Base-by-base conservation (phyloP, 106 monocot genomes). In the Dendrobium huoshanense region DNA sequence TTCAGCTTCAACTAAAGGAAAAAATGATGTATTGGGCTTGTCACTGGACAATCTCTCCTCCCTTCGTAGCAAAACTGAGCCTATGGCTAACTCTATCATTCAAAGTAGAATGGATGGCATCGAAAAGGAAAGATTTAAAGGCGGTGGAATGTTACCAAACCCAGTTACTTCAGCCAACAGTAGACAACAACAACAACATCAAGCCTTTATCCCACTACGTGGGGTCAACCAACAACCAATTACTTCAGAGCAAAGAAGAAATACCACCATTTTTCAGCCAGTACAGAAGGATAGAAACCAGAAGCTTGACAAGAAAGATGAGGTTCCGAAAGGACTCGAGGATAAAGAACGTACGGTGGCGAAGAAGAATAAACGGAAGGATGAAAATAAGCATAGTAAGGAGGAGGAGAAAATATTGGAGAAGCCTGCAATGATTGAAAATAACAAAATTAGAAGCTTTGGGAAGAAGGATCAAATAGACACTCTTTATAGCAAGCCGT, bases 291-390 rank as follows among this genome's bases (percentile, higher is more conserved):
- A 49, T 45, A 17, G 29, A 37, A 70, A 83, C 17, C 80, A 65
- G n/a, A 82, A 55, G 72, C 4, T 45, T 40, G 86, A 86, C 17
- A 79, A 43, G 74, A 73, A 61, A 61, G 29, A 49, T 19, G 72
- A 82, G 51, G 78, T 56, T 75, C 43, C 6, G 27, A 86, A 86
- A 70, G 73, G 49, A 79, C 65, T 74, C 18, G 82, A 79, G 81
- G 72, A 79, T 27, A 41, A 22, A 42, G 76, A 75, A 51, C 51
- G 17, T 48, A 81, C 51, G 1, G 81, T 79, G 58, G 81, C 81
- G 58, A 81, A 86, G 80, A 86, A 82, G 72, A 82, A 68, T 41
- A 84, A 80, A 41, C 41, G 48, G 65, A 86, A 84, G 77, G 79
- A 86, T 65, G 78, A 79, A 51, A 79, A 86, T n/a, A 72, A 76